A percentile compares a stretch with the other conserved stretches of the same genome.
Evolutionary conservation across 2,329 filamentous ascomycete genomes (phyloP).

Genomic region (Elsinoe ampelina): DNA sequence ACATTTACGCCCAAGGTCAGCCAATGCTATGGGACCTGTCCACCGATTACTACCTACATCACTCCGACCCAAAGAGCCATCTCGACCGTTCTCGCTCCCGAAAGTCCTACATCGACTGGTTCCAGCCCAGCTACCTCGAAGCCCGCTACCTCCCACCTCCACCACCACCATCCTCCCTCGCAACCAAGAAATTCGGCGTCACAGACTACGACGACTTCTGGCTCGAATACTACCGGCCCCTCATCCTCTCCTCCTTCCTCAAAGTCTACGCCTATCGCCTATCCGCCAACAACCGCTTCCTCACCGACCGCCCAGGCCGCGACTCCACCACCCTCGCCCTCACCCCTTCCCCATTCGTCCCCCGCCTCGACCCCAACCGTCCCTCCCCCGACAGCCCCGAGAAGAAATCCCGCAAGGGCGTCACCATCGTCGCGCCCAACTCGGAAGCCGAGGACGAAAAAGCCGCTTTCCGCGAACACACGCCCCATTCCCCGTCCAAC

Average conservation of each 20-base stretch:
- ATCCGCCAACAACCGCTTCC: conserved; percentile 78
- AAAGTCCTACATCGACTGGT: conserved; percentile 80
- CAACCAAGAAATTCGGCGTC: conserved; percentile 29
- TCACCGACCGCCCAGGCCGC: conserved; percentile 55
- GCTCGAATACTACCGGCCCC: conserved; percentile 90
- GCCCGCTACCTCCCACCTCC: conserved; percentile 49
- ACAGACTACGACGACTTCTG: conserved; percentile 84
- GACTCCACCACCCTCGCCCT: conserved; percentile 71
- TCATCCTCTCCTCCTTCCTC: conserved; percentile 75
- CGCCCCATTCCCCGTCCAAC: conserved; percentile 2
- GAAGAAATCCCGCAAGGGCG: conserved; percentile 17
- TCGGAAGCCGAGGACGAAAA: conserved; percentile 24
- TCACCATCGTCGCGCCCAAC: conserved; percentile 55
- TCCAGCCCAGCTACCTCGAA: conserved; percentile 61
- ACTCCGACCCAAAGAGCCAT: conserved; percentile 70
- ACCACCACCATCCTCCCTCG: conserved; percentile 24
- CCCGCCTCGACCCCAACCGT: conserved; percentile 43
- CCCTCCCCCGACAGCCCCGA: conserved; percentile 23
- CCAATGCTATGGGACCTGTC: conserved; percentile 95
- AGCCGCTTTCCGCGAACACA: neutral
- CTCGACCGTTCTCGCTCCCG: conserved; percentile 47
- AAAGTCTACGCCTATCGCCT: conserved; percentile 92
- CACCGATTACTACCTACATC: conserved; percentile 94
- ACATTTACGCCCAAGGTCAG: conserved; percentile 75
- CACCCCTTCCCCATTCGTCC: conserved; percentile 80